These are phyloP conservation scores for Aphanomyces cochlioides DNA, from an alignment of 352 stramenopile genomes.

Conservation along the genomic window DNA sequence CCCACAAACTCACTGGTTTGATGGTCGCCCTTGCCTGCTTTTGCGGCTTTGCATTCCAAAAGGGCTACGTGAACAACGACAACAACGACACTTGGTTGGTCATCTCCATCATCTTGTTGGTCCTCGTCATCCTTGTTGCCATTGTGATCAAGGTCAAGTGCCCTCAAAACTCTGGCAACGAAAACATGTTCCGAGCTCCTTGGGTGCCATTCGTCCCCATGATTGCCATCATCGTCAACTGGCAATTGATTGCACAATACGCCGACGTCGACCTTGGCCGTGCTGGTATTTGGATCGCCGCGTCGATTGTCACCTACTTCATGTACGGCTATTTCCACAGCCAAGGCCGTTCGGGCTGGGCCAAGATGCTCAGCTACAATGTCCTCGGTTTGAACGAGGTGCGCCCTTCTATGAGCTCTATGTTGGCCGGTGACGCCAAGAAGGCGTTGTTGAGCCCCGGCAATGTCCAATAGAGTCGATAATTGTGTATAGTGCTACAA, in stretches of 20 bases:
- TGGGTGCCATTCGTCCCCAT: conserved; percentile 66
- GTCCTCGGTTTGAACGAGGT: conserved; percentile 45
- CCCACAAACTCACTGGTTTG: conserved; percentile 42
- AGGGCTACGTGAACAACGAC: conserved; percentile 54
- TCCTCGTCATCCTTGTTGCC: neutral
- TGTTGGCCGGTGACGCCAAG: conserved; percentile 18
- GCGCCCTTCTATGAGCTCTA: conserved; percentile 44
- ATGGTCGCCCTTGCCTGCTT: conserved; percentile 42
- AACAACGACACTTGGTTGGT: conserved; percentile 38
- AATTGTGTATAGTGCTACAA: neutral
- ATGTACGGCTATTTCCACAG: conserved; percentile 70
- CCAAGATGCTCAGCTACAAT: conserved; percentile 42
- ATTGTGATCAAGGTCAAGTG: conserved; percentile 41
- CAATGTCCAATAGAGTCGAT: neutral
- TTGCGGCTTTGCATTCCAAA: conserved; percentile 62
- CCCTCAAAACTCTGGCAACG: conserved; percentile 45
- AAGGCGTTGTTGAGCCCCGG: conserved; percentile 6
- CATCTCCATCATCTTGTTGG: conserved; percentile 20
- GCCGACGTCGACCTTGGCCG: conserved; percentile 48
- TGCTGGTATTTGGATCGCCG: conserved; percentile 50
- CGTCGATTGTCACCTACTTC: conserved; percentile 68
- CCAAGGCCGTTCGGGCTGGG: conserved; percentile 60
- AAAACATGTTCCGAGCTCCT: conserved; percentile 53
- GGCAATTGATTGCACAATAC: conserved; percentile 66
- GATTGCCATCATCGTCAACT: conserved; percentile 60